Evolutionary conservation across 2,329 filamentous ascomycete genomes (phyloP).

Genomic region (Sarocladiaceae sp.): DNA sequence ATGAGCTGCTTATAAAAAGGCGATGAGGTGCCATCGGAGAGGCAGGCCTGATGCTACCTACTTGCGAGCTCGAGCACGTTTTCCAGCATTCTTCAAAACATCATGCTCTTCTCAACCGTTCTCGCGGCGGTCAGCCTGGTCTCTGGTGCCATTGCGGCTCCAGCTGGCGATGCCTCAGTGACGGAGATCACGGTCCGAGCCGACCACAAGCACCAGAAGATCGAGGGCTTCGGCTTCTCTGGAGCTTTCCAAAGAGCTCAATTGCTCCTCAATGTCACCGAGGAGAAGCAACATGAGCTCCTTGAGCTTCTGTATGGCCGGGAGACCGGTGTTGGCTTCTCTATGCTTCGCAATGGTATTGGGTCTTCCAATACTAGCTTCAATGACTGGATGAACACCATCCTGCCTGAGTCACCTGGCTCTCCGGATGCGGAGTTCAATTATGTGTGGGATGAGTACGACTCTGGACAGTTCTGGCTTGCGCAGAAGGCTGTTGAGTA

Average conservation of each 20-base stretch:
- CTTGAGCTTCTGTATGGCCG: conserved; percentile 1
- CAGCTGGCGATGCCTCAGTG: not conserved
- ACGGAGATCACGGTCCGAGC: conserved; percentile 3
- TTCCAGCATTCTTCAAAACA: not conserved
- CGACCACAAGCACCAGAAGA: conserved; percentile 7
- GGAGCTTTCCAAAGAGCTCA: conserved; percentile 5
- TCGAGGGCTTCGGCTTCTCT: conserved; percentile 5
- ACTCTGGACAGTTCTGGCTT: conserved; percentile 7
- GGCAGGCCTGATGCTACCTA: too few relatives aligned
- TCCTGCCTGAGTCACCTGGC: conserved; percentile 1
- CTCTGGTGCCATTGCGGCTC: not conserved
- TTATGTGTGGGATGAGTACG: conserved; percentile 4
- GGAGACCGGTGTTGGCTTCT: conserved; percentile 5
- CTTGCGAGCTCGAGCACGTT: too few relatives aligned
- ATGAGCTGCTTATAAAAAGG: too few relatives aligned
- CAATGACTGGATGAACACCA: conserved; percentile 9
- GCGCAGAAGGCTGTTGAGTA: conserved; percentile 4
- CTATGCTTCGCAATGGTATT: conserved; percentile 7
- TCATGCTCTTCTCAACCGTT: not conserved
- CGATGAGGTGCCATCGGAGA: too few relatives aligned
- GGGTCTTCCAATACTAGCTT: conserved; percentile 2
- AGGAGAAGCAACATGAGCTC: conserved; percentile 7
- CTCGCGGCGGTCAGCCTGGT: not conserved
- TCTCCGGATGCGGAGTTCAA: conserved; percentile 4
- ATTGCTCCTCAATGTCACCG: conserved; percentile 1